Evolutionary conservation across 768 basidiomycete genomes (phyloP).

Genomic region (Amanita molliuscula): DNA sequence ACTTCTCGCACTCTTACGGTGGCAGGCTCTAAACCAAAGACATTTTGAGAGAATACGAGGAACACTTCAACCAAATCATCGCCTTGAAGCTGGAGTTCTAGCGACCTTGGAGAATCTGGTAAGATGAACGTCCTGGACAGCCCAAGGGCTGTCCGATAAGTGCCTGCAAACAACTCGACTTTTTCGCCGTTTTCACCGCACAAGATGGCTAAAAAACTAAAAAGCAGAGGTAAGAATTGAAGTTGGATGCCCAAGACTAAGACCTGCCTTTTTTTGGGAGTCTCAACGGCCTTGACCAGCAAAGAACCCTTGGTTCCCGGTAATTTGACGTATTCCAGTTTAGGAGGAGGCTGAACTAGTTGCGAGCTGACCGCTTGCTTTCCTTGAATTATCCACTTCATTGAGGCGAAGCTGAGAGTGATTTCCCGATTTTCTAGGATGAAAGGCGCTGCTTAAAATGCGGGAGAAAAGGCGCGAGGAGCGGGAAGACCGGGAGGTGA

Average conservation of each 20-base stretch:
- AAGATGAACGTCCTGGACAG: slow-evolving; percentile 90
- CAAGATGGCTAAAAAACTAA: slow-evolving; percentile 83
- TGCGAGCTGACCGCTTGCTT: slow-evolving; percentile 19
- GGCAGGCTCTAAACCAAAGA: slow-evolving; percentile 87
- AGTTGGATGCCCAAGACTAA: not conserved
- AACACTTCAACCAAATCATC: slow-evolving; percentile 91
- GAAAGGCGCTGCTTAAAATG: slow-evolving; percentile 56
- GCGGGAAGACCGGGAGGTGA: slow-evolving; percentile 18
- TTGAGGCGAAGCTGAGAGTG: slow-evolving; percentile 25
- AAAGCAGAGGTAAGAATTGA: slow-evolving; percentile 1
- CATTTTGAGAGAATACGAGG: slow-evolving; percentile 83
- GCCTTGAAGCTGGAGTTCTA: slow-evolving; percentile 84
- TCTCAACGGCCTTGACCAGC: slow-evolving; percentile 82
- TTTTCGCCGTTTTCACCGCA: slow-evolving; percentile 91
- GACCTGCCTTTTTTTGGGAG: slow-evolving; percentile 72
- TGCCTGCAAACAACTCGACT: slow-evolving; percentile 88
- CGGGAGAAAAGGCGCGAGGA: slow-evolving; percentile 62
- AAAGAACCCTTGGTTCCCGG: slow-evolving; percentile 84
- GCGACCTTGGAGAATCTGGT: slow-evolving; percentile 79
- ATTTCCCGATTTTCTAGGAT: slow-evolving; percentile 50
- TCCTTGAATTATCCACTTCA: slow-evolving; percentile 32
- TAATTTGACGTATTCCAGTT: slow-evolving; percentile 86
- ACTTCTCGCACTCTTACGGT: slow-evolving; percentile 94
- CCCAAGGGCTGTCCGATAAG: slow-evolving; percentile 79
- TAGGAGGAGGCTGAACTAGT: slow-evolving; percentile 63